These are phyloP conservation scores for Uronychia binucleata DNA, from an alignment of 73 alveolate genomes.

Conservation along the genomic window DNA sequence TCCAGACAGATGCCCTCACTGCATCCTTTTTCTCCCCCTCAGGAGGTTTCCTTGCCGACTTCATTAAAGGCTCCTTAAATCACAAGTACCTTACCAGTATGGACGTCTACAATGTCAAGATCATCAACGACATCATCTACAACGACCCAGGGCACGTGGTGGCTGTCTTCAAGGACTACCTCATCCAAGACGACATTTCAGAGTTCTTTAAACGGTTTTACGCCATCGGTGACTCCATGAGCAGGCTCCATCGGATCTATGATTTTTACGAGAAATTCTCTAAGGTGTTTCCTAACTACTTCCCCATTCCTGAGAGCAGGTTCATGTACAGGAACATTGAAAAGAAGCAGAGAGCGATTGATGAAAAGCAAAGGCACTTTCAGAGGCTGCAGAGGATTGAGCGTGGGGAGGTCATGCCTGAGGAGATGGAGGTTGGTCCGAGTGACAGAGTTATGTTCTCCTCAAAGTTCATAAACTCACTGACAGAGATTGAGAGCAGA, in stretches of 20 bases:
- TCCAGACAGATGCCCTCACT: too few relatives aligned
- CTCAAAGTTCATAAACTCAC: too few relatives aligned
- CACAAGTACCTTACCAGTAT: conserved; percentile 32
- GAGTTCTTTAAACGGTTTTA: neutral
- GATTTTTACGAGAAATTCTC: conserved; percentile 58
- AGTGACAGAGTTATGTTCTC: too few relatives aligned
- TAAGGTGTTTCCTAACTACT: conserved; percentile 70
- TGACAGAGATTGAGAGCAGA: too few relatives aligned
- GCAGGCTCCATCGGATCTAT: conserved; percentile 60
- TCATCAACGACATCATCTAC: conserved; percentile 1
- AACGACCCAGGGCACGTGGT: neutral
- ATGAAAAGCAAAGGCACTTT: conserved; percentile 68
- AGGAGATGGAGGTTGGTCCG: too few relatives aligned
- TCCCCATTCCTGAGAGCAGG: conserved; percentile 58
- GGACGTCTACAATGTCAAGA: conserved; percentile 34
- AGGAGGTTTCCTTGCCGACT: too few relatives aligned
- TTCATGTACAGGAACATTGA: conserved; percentile 69
- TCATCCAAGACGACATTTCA: conserved; percentile 2
- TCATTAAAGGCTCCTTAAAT: neutral
- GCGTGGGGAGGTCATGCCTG: too few relatives aligned
- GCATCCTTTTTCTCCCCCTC: too few relatives aligned
- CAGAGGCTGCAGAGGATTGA: too few relatives aligned
- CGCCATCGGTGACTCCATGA: conserved; percentile 50
- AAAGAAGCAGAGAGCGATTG: conserved; percentile 74
- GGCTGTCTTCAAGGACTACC: conserved; percentile 10